Base-by-base conservation (phyloP, 2,329 filamentous ascomycete species). In the Ramularia endophylla region DNA sequence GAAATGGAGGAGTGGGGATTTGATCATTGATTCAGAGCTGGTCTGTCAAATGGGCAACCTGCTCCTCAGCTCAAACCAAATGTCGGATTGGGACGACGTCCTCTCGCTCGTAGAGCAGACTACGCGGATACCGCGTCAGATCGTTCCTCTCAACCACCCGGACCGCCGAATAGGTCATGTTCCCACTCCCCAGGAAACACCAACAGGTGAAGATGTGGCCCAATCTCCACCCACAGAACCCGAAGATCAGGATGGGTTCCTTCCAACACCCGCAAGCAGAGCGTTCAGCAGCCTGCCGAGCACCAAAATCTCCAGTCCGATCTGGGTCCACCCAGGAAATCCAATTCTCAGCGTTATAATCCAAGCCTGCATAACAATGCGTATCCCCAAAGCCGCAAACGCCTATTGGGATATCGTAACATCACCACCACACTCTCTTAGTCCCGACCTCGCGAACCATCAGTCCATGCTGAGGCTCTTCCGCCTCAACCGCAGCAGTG, bases 41-140 rank as follows among this genome's bases (percentile, higher is more conserved):
- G 83, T 94, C 3, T 83, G 79, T 56, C 74, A 84, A 20, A 94
- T 97, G 85, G 87, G 82, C 5, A 74, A 81, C 27, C 53, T 95
- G 3, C 70, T 97, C n/a, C 66, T 88, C 16, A 67, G 82, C 36
- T 80, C 84, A 12, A 67, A 64, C 27, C 65, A 73, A 8, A 69
- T 75, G 13, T 64, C 71, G 36, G 81, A 92, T 52, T 81, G 75
- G 62, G 78, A 83, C 47, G 78, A 87, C 53, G 70, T 95, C 2
- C 73, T 95, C 16, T 77, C 77, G 28, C 69, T 95, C 15, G 65
- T 94, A n/a, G 75, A 87, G 51, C 82, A 95, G 64, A 85, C 87
- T 1, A 89, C 90, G 79, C 75, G 78, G 34, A 75, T 95, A 30
- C 78, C 82, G 25, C 76, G 78, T 68, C 51, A 70, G 62, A 52